Conservation (phyloP, 1,284 basidiomycete genomes). For the Calocybe gambosa region DNA sequence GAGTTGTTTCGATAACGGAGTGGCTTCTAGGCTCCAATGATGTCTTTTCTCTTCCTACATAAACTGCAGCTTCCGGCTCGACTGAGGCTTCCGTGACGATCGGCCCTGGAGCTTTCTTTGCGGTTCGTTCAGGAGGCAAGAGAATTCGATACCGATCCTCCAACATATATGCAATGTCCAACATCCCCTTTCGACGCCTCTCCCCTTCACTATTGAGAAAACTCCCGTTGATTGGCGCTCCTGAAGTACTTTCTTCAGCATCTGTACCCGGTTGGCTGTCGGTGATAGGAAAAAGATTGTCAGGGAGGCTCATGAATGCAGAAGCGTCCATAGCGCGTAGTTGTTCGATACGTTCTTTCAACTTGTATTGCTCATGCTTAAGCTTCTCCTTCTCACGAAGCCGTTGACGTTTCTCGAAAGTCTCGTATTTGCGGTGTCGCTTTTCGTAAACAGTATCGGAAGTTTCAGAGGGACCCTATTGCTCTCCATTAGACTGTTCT, state of each 20-base stretch:
- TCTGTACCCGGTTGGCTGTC: constrained; percentile 18
- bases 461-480: constrained; percentile 61
- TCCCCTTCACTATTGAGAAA: constrained; percentile 57
- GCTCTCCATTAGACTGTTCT: background rate
- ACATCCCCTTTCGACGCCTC: constrained; percentile 62
- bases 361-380: constrained; percentile 85
- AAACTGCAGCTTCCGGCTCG: constrained; percentile 13
- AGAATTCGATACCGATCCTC: constrained; percentile 67
- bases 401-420: constrained; percentile 79
- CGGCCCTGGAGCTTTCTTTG: constrained; percentile 21
- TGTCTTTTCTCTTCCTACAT: constrained; percentile 3
- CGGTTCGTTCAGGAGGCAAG: constrained; percentile 55
- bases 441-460: constrained; percentile 82
- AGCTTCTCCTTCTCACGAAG: constrained; percentile 87
- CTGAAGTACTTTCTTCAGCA: constrained; percentile 24
- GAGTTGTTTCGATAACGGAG: constrained; percentile 12
- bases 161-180: constrained; percentile 54
- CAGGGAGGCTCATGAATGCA: constrained; percentile 60
- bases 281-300: constrained; percentile 43
- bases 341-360: constrained; percentile 84
- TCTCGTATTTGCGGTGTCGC: constrained; percentile 82
- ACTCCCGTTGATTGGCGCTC: constrained; percentile 33
- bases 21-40: constrained; percentile 8
- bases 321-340: constrained; percentile 66
- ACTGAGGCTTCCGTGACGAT: constrained; percentile 4